Evolutionary conservation across 169 alveolate species (phyloP).

Genomic region (Cryptosporidium sp.): DNA sequence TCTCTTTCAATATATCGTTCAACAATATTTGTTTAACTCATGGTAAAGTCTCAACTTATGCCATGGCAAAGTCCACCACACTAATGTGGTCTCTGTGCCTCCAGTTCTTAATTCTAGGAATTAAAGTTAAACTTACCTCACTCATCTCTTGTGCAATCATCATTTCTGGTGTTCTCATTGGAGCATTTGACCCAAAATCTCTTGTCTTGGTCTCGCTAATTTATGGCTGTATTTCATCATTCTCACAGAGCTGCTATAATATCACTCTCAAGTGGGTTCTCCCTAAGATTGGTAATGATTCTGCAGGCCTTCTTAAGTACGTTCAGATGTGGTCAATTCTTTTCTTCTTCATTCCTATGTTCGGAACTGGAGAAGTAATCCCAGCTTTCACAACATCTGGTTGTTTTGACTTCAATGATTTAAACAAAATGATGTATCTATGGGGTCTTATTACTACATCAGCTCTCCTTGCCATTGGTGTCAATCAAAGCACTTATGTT

Average conservation of each 20-base stretch:
- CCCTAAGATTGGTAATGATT: slow-evolving; percentile 64
- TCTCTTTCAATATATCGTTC: slow-evolving; percentile 71
- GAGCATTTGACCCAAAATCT: slow-evolving; percentile 74
- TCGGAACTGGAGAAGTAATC: slow-evolving; percentile 71
- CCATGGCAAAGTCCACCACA: slow-evolving; percentile 74
- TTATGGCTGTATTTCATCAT: slow-evolving; percentile 68
- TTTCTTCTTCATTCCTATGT: slow-evolving; percentile 74
- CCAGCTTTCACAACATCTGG: slow-evolving; percentile 71
- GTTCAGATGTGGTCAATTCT: slow-evolving; percentile 69
- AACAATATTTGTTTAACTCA: slow-evolving; percentile 68
- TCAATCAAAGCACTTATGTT: slow-evolving; percentile 65
- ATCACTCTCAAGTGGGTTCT: slow-evolving; percentile 72
- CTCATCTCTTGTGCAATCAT: slow-evolving; percentile 63
- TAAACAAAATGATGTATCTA: slow-evolving; percentile 19
- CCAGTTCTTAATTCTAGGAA: slow-evolving; percentile 49
- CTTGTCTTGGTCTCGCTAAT: slow-evolving; percentile 51
- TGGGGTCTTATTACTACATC: slow-evolving; percentile 67
- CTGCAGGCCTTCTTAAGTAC: slow-evolving; percentile 53
- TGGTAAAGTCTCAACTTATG: slow-evolving; percentile 71
- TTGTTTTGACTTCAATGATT: slow-evolving; percentile 49
- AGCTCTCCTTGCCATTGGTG: slow-evolving; percentile 70
- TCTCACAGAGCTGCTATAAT: slow-evolving; percentile 68
- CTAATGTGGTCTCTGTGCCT: slow-evolving; percentile 55
- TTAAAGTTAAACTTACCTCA: slow-evolving; percentile 58
- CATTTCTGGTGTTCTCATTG: slow-evolving; percentile 63